Base-by-base conservation (phyloP, 805 yeast species). In the Metschnikowia rubicola region DNA sequence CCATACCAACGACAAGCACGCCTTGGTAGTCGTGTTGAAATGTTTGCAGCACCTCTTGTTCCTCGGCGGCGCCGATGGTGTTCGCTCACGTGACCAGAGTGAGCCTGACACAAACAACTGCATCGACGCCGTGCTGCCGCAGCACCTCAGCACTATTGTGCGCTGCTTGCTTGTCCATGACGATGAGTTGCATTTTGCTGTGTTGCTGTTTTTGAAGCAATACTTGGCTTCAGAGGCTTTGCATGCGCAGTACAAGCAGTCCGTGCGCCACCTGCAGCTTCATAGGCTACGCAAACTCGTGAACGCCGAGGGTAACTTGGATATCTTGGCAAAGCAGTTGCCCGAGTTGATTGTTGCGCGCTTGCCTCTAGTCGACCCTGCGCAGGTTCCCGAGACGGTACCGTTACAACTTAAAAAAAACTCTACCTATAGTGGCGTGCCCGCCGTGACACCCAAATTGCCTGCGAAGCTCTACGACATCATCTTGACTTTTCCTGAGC, bases 141-240 rank as follows among this genome's bases (percentile, higher is more conserved):
- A 55, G 6, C 69, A 68, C 39, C 69, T 91, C 37, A 79, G 80
- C 40, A 72, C 73, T 42, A 77, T 84, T 17, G 75, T 80, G 10
- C 76, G 84, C 12, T 80, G 73, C 51, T 64, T 91, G 42, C 68
- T 85, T 19, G 65, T 90, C 15, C 74, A 76, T 21, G 83, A 81
- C 53, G 94, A 88, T 60, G 96, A 89, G 56, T 72, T 92, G 45
- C 68, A 81, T 15, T 70, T 83, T 29, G 84, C 96, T 0, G 79
- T 87, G 0, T 73, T 94, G 53, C 96, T 87, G 62, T 86, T 94
- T 62, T 63, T 94, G 30, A 88, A 88, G 59, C 96, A 88, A 65
- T 91, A 80, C 59, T 72, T 85, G 52, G 72, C 82, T 33, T 85
- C 92, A 8, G 83, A 86, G 47, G 74, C 77, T 4, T 55, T 63